Percentiles rank a stretch among this genome's conserved stretches.
Evolutionary conservation across 345 rosid genomes (phyloP).

Genomic region (Erodium maritimum): DNA sequence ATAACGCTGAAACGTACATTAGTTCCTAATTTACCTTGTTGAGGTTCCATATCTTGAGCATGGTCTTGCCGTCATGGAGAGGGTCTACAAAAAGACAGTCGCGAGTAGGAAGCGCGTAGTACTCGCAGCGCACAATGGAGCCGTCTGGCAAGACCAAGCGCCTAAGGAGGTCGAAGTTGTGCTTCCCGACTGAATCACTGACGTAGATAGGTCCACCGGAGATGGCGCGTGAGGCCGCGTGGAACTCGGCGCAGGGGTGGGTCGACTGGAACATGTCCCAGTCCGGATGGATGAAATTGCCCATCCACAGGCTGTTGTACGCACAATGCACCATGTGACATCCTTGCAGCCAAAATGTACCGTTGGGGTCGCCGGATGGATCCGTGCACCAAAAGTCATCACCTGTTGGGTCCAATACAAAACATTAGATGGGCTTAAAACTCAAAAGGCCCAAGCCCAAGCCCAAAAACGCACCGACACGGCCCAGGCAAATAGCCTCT

Average conservation of each 20-base stretch:
- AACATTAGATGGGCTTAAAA: neutral
- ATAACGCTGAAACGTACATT: too few species aligned
- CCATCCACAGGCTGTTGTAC: constrained; percentile 99
- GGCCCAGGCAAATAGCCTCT: constrained; percentile 86
- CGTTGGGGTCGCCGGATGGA: constrained; percentile 93
- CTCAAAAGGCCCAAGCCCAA: neutral
- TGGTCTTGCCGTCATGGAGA: constrained; percentile 94
- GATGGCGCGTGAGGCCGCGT: constrained; percentile 92
- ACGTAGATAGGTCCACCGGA: constrained; percentile 89
- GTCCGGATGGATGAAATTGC: constrained; percentile 95
- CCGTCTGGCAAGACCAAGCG: constrained; percentile 71
- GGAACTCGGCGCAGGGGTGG: constrained; percentile 90
- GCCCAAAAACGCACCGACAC: constrained; percentile 76
- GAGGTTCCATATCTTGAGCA: constrained; percentile 98
- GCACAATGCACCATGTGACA: constrained; percentile 99
- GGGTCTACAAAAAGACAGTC: constrained; percentile 87
- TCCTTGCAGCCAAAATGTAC: constrained; percentile 95
- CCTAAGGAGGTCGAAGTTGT: constrained; percentile 58
- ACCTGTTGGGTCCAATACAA: constrained; percentile 24
- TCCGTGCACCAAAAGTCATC: constrained; percentile 99
- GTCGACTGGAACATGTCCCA: constrained; percentile 99
- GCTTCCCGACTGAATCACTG: constrained; percentile 75
- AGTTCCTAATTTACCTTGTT: constrained; percentile 74
- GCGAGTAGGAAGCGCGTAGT: constrained; percentile 83
- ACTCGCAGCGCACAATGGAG: constrained; percentile 65